Evolutionary conservation across 768 basidiomycete species (phyloP).

Genomic region (Trametes punicea): DNA sequence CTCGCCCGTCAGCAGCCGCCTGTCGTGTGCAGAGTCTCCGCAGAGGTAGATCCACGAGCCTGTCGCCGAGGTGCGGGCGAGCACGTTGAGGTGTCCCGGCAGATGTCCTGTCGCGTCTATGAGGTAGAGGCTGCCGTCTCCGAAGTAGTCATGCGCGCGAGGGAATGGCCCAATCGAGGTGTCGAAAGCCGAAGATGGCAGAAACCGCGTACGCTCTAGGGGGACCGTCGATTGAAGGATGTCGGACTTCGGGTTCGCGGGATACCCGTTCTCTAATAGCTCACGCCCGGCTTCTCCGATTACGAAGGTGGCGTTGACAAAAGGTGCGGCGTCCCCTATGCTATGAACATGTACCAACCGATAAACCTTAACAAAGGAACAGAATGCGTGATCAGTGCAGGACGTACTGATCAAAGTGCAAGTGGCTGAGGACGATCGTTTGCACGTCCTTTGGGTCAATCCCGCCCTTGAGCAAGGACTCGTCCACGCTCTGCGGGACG

Average conservation of each 20-base stretch:
- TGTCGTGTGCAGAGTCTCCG: constrained; percentile 56
- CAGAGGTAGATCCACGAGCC: constrained; percentile 55
- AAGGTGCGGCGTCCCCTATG: constrained; percentile 44
- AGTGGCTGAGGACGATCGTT: constrained; percentile 47
- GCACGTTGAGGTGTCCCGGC: constrained; percentile 50
- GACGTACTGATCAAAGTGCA: constrained; percentile 46
- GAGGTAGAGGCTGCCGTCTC: constrained; percentile 56
- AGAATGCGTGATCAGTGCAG: too few species aligned
- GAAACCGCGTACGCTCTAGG: constrained; percentile 7
- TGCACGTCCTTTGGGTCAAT: constrained; percentile 41
- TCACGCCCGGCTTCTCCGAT: constrained; percentile 41
- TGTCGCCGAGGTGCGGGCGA: constrained; percentile 50
- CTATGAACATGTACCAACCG: neutral
- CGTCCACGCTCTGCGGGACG: constrained; percentile 33
- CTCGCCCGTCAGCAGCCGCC: constrained; percentile 46
- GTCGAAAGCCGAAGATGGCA: constrained; percentile 32
- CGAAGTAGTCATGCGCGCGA: constrained; percentile 47
- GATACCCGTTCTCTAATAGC: constrained; percentile 40
- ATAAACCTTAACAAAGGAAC: neutral
- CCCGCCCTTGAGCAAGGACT: constrained; percentile 50
- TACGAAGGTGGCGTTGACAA: constrained; percentile 45
- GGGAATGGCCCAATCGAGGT: constrained; percentile 49
- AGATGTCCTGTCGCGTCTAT: constrained; percentile 56
- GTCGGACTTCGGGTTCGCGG: constrained; percentile 34
- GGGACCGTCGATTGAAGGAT: constrained; percentile 25